phyloP scores from a whole-genome alignment of 1,284 basidiomycete genomes.

The Serendipita sp. region DNA sequence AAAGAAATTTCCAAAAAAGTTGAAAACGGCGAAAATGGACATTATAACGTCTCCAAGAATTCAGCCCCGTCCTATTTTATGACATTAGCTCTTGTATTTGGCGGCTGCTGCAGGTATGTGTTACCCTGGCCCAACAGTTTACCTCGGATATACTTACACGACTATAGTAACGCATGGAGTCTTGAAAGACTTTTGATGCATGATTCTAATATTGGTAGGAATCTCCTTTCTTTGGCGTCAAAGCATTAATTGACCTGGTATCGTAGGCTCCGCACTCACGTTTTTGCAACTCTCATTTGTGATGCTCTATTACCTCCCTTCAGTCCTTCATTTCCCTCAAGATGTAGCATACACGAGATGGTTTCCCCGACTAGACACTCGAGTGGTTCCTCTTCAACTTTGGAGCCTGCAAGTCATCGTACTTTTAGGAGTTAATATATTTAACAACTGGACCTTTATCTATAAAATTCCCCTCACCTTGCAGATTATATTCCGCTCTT shows the following conservation, averaged over 20 bases:
- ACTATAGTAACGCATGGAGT: constrained; percentile 48
- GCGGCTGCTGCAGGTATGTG: constrained; percentile 68
- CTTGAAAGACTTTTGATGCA: constrained; percentile 57
- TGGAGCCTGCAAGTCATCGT: constrained; percentile 71
- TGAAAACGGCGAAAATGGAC: not conserved
- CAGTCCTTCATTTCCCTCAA: constrained; percentile 28
- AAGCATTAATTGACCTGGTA: constrained; percentile 5
- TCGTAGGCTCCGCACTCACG: constrained; percentile 63
- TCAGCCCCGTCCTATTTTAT: constrained; percentile 13
- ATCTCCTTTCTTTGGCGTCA: not conserved
- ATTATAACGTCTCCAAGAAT: not conserved
- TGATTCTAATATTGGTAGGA: constrained; percentile 53
- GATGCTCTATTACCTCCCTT: constrained; percentile 43
- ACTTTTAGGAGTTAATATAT: constrained; percentile 50
- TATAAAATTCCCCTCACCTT: constrained; percentile 68
- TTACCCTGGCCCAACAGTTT: not conserved
- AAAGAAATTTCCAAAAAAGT: not conserved
- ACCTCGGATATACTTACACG: not conserved
- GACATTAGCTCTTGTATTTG: constrained; percentile 49
- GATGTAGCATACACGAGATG: constrained; percentile 14
- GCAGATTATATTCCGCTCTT: constrained; percentile 80
- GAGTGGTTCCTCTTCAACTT: constrained; percentile 54
- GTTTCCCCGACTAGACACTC: constrained; percentile 42
- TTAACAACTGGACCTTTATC: constrained; percentile 80
- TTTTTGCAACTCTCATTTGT: constrained; percentile 77